phyloP scores from a whole-genome alignment of 352 stramenopile species.

The Blastocystis sp. region DNA sequence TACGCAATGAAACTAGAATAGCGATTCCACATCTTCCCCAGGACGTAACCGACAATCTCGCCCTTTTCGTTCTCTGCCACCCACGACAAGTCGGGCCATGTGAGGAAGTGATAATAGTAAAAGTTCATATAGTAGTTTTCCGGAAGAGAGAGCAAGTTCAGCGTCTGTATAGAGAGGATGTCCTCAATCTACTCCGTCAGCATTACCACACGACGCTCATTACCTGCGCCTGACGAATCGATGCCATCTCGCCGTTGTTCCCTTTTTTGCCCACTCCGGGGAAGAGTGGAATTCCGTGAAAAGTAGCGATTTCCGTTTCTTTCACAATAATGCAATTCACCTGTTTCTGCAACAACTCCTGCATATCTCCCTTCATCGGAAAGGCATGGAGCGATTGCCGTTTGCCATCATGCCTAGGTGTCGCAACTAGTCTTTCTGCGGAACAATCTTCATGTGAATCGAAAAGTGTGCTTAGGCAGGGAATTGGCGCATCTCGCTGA shows the following conservation, averaged over 20 bases:
- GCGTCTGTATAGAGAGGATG: conserved; percentile 96
- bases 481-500: neutral
- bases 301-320: neutral
- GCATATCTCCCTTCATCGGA: too few relatives aligned
- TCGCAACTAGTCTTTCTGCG: neutral
- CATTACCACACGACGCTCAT: neutral
- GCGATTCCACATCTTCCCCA: conserved; percentile 95
- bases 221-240: conserved; percentile 61
- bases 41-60: conserved; percentile 98
- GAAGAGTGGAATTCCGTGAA: neutral
- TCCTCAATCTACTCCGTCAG: conserved; percentile 83
- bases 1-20: conserved; percentile 35
- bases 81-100: conserved; percentile 97
- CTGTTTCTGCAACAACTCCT: conserved; percentile 2
- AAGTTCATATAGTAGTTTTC: conserved; percentile 99
- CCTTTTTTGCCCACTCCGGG: neutral
- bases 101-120: conserved; percentile 99
- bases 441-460: conserved; percentile 19
- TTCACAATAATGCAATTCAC: conserved; percentile 8
- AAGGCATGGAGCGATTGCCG: neutral
- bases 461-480: neutral
- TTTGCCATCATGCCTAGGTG: neutral
- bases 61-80: conserved; percentile 94
- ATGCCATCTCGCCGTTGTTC: neutral
- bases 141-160: conserved; percentile 98